A percentile compares a stretch with the other conserved stretches of the same genome.
phyloP scores from a whole-genome alignment of 805 yeast genomes.

The Spathaspora hagerdaliae region DNA sequence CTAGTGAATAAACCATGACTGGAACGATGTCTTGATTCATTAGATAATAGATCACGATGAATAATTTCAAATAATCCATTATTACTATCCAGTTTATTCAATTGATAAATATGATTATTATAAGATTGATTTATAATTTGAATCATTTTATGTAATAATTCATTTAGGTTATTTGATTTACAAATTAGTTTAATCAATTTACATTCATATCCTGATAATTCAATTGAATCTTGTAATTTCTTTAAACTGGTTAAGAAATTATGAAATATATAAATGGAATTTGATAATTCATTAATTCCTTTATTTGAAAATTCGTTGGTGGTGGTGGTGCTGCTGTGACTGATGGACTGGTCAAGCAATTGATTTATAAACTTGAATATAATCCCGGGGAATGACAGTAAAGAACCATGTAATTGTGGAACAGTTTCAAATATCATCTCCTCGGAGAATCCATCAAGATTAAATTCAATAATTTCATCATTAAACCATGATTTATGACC shows the following conservation, averaged over 20 bases:
- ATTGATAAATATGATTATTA: neutral
- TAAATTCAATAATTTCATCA: slow-evolving; percentile 11
- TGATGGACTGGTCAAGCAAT: too few relatives aligned
- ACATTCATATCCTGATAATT: slow-evolving; percentile 12
- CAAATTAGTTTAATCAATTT: slow-evolving; percentile 10
- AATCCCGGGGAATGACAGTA: slow-evolving; percentile 4
- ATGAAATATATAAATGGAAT: slow-evolving; percentile 17
- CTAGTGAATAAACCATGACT: slow-evolving; percentile 12
- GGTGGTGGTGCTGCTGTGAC: neutral
- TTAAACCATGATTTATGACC: slow-evolving; percentile 34
- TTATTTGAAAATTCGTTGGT: neutral
- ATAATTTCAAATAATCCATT: neutral
- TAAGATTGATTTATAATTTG: slow-evolving; percentile 4
- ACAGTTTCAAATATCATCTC: neutral
- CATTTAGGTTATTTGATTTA: slow-evolving; percentile 2
- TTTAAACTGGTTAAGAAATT: slow-evolving; percentile 23
- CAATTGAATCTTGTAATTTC: slow-evolving; percentile 15
- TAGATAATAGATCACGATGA: neutral
- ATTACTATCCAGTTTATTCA: neutral
- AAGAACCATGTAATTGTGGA: neutral
- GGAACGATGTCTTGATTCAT: neutral
- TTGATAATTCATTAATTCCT: neutral
- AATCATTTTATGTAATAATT: slow-evolving; percentile 6
- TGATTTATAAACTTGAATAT: slow-evolving; percentile 4
- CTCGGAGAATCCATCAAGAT: slow-evolving; percentile 1